Conservation (phyloP, 31 red algal species). For the Porphyra umbilicalis region DNA sequence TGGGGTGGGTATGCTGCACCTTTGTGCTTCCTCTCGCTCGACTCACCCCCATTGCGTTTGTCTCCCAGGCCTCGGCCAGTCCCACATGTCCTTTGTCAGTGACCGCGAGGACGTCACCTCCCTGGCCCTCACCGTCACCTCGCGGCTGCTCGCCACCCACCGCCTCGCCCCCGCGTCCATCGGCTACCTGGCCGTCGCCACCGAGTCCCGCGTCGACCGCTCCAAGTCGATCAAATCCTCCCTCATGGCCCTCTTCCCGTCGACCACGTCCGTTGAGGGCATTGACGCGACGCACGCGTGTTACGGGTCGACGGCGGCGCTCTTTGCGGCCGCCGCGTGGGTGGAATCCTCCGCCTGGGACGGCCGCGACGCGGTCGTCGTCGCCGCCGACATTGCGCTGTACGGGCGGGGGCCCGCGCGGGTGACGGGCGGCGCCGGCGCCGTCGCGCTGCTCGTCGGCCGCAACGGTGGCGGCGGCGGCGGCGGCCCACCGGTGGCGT, state of each 20-base stretch:
- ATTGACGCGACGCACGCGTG: conserved; percentile 92
- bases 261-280: conserved; percentile 63
- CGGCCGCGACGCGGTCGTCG: conserved; percentile 81
- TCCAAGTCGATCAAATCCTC: conserved; percentile 90
- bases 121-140: conserved; percentile 67
- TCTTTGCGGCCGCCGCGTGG: conserved; percentile 89
- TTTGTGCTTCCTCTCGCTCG: no score
- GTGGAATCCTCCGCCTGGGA: conserved; percentile 71
- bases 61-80: conserved; percentile 68
- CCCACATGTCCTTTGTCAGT: conserved; percentile 75
- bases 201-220: conserved; percentile 82
- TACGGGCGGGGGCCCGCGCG: conserved; percentile 80
- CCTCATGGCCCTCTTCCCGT: conserved; percentile 80
- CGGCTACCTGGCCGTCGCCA: conserved; percentile 86
- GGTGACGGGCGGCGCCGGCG: conserved; percentile 78
- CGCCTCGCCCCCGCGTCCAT: conserved; percentile 48
- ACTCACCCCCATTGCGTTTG: no score
- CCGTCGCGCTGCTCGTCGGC: conserved; percentile 83
- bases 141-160: conserved; percentile 35
- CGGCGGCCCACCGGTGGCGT: neutral
- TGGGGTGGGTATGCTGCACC: no score
- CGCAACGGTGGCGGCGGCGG: conserved; percentile 17
- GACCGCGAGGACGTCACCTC: conserved; percentile 89
- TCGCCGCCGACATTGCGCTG: conserved; percentile 85
- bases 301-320: conserved; percentile 80